Conservation (phyloP, 768 basidiomycete species). For the Trametes meyenii region DNA sequence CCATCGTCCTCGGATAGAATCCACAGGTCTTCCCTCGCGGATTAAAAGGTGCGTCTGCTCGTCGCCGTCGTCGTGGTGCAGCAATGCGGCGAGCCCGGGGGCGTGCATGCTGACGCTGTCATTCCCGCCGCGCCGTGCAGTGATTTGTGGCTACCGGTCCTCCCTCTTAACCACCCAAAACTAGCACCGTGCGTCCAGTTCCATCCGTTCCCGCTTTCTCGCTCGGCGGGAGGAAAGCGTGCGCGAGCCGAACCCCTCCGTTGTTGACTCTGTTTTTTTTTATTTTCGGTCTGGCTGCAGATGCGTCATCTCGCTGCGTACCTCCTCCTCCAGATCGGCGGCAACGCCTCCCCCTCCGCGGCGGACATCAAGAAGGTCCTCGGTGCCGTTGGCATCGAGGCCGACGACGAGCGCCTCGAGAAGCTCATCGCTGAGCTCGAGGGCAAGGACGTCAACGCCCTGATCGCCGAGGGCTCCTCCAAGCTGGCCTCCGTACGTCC, state of each 20-base stretch:
- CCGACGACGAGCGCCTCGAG: constrained; percentile 78
- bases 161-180: constrained; percentile 36
- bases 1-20: constrained; percentile 74
- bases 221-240: not conserved
- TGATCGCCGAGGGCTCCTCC: constrained; percentile 90
- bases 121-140: constrained; percentile 37
- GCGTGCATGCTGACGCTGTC: not conserved
- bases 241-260: too few relatives aligned
- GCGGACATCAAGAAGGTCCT: constrained; percentile 89
- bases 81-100: not conserved
- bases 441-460: constrained; percentile 84
- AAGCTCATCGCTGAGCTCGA: constrained; percentile 88
- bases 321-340: constrained; percentile 94
- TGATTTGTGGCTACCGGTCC: constrained; percentile 91
- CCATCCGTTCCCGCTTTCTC: not conserved
- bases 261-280: not conserved
- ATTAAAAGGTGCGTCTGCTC: constrained; percentile 67
- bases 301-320: constrained; percentile 96
- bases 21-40: constrained; percentile 91
- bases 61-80: not conserved
- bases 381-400: constrained; percentile 82
- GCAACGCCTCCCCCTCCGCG: constrained; percentile 85
- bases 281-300: constrained; percentile 36
- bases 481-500: constrained; percentile 90
- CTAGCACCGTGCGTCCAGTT: constrained; percentile 14